Base-by-base conservation (phyloP, 352 stramenopile species). In the Globisporangium paddicum region DNA sequence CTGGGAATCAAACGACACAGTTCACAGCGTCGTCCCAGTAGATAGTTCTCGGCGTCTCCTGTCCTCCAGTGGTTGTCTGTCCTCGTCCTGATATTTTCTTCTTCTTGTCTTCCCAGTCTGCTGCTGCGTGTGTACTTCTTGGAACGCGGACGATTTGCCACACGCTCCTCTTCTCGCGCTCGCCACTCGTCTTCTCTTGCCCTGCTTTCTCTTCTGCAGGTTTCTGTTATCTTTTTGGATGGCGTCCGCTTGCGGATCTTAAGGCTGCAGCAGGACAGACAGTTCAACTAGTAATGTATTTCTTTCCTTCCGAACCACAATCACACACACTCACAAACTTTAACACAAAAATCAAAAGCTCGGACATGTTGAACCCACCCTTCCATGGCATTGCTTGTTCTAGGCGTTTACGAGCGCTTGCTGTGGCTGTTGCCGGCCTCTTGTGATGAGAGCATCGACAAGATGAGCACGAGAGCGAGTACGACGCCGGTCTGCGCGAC, bases 401-500 rank as follows among this genome's bases (percentile, higher is more conserved):
- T n/a, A 5, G n/a, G 38, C 18, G 14, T 30, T 32, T 55, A 45
- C 14, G 19, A 46, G 23, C 30, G 38, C n/a, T 48, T 62, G 16
- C 6, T 35, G 34, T 16, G 25, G n/a, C 9, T 58, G 26, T 5
- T n/a, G 26, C 1, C 16, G 18, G 10, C 8, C 11, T 19, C 18
- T 25, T 26, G 14, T 23, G 40, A 35, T 30, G 40, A 35, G 28
- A 61, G 18, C 32, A 55, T 16, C 2, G 44, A 42, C 11, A 72
- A 34, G 11, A 71, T 13, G 1, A 64, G 26, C 11, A 67, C 60
- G 2, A 79, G 30, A 14, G 63, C 41, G 14, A 86, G 58, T 1
- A 78, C 62, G 25, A 85, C 62, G 14, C 54, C 30, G 32, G 83
- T 69, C 53, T 87, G 68, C 5, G 72, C 78, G 13, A 93, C 70